These are phyloP conservation scores for Dipteronia dyeriana DNA, from an alignment of 345 rosid genomes.

Conservation along the genomic window DNA sequence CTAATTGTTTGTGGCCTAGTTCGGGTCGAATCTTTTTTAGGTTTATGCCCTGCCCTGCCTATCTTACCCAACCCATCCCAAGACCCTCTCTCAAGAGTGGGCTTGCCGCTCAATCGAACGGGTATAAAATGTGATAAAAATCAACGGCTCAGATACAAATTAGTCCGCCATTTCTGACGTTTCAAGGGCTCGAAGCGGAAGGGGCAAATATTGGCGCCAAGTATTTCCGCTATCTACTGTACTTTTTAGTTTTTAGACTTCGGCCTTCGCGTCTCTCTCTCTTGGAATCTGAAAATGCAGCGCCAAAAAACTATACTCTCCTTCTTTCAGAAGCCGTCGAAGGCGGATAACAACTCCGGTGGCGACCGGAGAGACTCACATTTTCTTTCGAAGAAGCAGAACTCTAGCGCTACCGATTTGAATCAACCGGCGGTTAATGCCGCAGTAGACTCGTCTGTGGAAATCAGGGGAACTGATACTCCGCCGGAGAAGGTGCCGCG, in stretches of 20 bases:
- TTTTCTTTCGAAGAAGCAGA: conserved; percentile 31
- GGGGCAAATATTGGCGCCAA: conserved; percentile 52
- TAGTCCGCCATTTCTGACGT: conserved; percentile 14
- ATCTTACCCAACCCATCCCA: too few species aligned
- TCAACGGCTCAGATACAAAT: conserved; percentile 9
- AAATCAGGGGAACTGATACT: conserved; percentile 72
- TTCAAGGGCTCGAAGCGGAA: conserved; percentile 3
- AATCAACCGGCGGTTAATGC: conserved; percentile 19
- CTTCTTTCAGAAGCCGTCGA: conserved; percentile 62
- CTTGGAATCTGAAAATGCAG: conserved; percentile 52
- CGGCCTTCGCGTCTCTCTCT: conserved; percentile 1
- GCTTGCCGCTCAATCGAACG: conserved; percentile 4
- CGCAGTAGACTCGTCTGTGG: conserved; percentile 36
- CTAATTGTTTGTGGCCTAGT: too few species aligned
- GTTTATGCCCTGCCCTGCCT: neutral
- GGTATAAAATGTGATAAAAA: neutral
- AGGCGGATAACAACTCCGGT: conserved; percentile 38
- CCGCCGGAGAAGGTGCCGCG: conserved; percentile 95
- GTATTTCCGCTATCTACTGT: neutral
- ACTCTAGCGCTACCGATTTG: conserved; percentile 12
- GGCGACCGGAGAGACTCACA: conserved; percentile 24
- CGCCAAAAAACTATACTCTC: conserved; percentile 78
- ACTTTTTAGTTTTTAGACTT: neutral
- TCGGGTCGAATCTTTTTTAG: too few species aligned
- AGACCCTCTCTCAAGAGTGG: too few species aligned